phyloP scores from a whole-genome alignment of 192 early-diverging fungal genomes.

The Backusella westeae region DNA sequence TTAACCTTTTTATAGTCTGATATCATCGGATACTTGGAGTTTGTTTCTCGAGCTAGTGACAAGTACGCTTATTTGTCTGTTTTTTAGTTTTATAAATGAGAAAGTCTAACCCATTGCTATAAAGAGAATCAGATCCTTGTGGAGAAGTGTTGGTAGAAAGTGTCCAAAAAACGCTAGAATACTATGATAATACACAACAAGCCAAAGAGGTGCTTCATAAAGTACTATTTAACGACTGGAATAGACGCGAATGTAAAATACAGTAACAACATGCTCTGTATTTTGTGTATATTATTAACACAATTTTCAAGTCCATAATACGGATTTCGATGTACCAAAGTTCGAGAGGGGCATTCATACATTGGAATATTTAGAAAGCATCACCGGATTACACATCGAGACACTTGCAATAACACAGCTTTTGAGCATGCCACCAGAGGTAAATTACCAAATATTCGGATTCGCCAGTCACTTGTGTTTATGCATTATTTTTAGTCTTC shows the following conservation, averaged over 20 bases:
- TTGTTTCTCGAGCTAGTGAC: not conserved
- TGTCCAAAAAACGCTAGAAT: not conserved
- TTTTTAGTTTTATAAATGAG: not conserved
- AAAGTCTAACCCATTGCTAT: not conserved
- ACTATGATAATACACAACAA: not conserved
- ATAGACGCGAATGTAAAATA: not conserved
- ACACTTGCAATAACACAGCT: not conserved
- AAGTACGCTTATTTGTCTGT: not conserved
- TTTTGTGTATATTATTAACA: not conserved
- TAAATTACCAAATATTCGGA: not conserved
- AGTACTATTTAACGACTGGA: not conserved
- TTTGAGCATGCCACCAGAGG: not conserved
- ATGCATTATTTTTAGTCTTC: not conserved
- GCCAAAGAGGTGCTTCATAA: not conserved
- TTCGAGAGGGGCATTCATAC: not conserved
- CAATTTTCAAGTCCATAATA: not conserved
- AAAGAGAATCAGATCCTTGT: not conserved
- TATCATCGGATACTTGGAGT: not conserved
- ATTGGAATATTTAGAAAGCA: not conserved
- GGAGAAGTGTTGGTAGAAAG: not conserved
- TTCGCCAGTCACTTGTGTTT: not conserved
- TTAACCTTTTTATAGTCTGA: not conserved
- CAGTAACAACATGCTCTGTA: not conserved
- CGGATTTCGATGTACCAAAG: not conserved
- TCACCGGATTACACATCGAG: not conserved